A percentile compares a stretch with the other conserved stretches of the same genome.
Conservation (phyloP, 2,329 filamentous ascomycete species). For the Ceratocystis eucalypticola region DNA sequence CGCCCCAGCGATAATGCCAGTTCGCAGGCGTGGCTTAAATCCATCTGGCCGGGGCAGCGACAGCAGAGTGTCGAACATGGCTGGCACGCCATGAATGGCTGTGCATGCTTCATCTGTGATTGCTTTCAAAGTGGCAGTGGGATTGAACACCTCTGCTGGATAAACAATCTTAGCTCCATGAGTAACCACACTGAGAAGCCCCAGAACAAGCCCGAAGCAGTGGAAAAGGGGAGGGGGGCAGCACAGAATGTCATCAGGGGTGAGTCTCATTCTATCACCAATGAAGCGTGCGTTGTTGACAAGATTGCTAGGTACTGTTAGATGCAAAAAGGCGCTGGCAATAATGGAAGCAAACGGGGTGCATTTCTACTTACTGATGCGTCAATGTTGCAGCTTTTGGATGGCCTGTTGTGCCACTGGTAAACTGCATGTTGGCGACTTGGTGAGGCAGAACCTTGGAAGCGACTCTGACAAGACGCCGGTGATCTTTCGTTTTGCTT, state of each 20-base stretch:
- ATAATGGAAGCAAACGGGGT: too few relatives aligned
- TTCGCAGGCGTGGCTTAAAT: slow-evolving; percentile 45
- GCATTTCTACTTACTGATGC: slow-evolving; percentile 39
- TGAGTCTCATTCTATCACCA: slow-evolving; percentile 60
- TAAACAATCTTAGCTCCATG: slow-evolving; percentile 67
- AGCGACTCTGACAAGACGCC: slow-evolving; percentile 39
- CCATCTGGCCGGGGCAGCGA: slow-evolving; percentile 31
- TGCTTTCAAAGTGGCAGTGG: slow-evolving; percentile 49
- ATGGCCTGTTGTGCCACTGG: slow-evolving; percentile 58
- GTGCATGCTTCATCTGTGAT: slow-evolving; percentile 57
- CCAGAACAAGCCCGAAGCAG: slow-evolving; percentile 70
- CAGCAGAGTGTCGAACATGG: slow-evolving; percentile 64
- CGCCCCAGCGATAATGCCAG: slow-evolving; percentile 66
- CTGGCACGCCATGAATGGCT: slow-evolving; percentile 66
- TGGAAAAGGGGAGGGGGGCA: slow-evolving; percentile 77
- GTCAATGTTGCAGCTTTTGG: slow-evolving; percentile 66
- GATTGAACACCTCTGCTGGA: slow-evolving; percentile 60
- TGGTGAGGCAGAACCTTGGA: slow-evolving; percentile 47
- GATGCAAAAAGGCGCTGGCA: background rate
- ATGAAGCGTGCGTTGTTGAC: slow-evolving; percentile 57
- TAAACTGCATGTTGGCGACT: slow-evolving; percentile 63
- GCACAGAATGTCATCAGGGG: slow-evolving; percentile 54
- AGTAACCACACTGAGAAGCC: slow-evolving; percentile 56
- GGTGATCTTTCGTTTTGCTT: slow-evolving; percentile 36
- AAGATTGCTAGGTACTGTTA: slow-evolving; percentile 33